These are phyloP conservation scores for Neonectria sp. DNA, from an alignment of 2,329 filamentous ascomycete genomes.

Conservation along the genomic window DNA sequence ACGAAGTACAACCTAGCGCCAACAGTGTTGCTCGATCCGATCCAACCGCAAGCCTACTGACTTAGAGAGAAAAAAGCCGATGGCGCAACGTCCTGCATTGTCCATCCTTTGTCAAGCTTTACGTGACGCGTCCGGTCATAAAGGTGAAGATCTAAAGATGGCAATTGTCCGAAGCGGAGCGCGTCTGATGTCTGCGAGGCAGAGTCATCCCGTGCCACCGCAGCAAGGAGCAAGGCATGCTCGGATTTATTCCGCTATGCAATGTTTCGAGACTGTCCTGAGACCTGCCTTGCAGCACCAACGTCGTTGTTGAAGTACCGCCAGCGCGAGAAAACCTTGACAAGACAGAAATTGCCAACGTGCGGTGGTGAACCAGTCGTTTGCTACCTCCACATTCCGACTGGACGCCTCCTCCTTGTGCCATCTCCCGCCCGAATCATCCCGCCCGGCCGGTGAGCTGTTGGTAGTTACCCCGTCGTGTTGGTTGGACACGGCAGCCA, in stretches of 20 bases:
- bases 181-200: neutral
- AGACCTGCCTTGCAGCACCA: constrained; percentile 22
- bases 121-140: neutral
- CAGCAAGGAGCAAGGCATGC: constrained; percentile 3
- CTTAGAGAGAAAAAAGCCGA: neutral
- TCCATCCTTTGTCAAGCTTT: neutral
- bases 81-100: neutral
- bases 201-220: constrained; percentile 1
- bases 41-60: neutral
- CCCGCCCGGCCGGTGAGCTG: constrained; percentile 25
- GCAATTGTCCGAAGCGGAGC: neutral
- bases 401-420: constrained; percentile 21
- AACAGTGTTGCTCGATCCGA: neutral
- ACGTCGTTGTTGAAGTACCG: constrained; percentile 6
- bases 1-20: neutral
- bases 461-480: constrained; percentile 32
- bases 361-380: constrained; percentile 15
- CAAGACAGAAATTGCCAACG: constrained; percentile 7
- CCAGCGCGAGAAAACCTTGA: constrained; percentile 2
- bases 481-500: constrained; percentile 21
- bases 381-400: constrained; percentile 27
- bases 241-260: constrained; percentile 12
- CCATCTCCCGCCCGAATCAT: constrained; percentile 35
- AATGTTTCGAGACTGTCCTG: constrained; percentile 10
- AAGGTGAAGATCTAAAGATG: neutral